These are phyloP conservation scores for Coffea humblotiana DNA, from an alignment of 305 asterid genomes.

Conservation along the genomic window DNA sequence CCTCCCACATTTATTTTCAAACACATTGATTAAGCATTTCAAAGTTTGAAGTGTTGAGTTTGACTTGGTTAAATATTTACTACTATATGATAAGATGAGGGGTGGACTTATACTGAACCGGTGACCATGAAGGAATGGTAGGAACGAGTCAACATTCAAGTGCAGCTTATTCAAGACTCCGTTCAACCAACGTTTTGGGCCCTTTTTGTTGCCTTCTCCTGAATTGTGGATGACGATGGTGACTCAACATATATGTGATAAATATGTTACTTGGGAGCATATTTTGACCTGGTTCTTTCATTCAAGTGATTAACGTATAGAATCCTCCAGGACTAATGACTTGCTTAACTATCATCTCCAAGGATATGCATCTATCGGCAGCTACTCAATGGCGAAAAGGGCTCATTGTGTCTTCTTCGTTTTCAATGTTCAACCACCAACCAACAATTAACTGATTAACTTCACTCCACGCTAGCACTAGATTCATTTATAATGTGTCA, in stretches of 20 bases:
- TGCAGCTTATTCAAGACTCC: not conserved
- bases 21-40: not conserved
- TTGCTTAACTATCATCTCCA: no score
- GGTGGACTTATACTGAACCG: not conserved
- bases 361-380: not conserved
- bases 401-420: not conserved
- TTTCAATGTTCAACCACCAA: not conserved
- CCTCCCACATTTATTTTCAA: no score
- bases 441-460: not conserved
- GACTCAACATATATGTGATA: not conserved
- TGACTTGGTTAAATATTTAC: not conserved
- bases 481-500: no score
- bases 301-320: not conserved
- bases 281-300: not conserved
- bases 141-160: slow-evolving; percentile 1
- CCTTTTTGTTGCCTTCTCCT: not conserved
- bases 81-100: not conserved
- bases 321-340: not conserved
- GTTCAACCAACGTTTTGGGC: slow-evolving; percentile 15
- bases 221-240: not conserved
- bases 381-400: not conserved
- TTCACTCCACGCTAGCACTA: not conserved
- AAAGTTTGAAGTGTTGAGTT: slow-evolving; percentile 4
- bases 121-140: no score
- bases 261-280: not conserved